Base-by-base conservation (phyloP, 78 protist species). In the Speleostelium caveatum region DNA sequence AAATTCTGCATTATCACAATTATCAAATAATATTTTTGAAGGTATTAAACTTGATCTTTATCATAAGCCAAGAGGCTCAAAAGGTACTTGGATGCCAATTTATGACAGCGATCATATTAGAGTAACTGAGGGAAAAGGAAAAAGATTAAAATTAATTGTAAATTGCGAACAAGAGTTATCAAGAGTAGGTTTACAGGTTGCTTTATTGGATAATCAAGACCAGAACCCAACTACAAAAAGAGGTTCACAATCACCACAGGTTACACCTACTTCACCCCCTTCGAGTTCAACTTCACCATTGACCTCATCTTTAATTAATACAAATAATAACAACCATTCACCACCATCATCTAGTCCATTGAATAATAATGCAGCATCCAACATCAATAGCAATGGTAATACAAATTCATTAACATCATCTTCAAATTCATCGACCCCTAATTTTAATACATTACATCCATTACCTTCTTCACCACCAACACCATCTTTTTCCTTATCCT, bases 1-100 rank as follows among this genome's bases (percentile, higher is more conserved):
- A n/a, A n/a, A n/a, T n/a, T n/a, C n/a, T n/a, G n/a, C n/a, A n/a
- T n/a, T n/a, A n/a, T n/a, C n/a, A n/a, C n/a, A n/a, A n/a, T n/a
- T n/a, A n/a, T n/a, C n/a, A n/a, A n/a, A n/a, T n/a, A n/a, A n/a
- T n/a, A n/a, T n/a, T n/a, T n/a, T n/a, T n/a, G n/a, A n/a, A n/a
- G n/a, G n/a, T 51, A 33, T 83, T 2, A 83, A 73, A 32, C 58
- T 83, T 28, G 90, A 83, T 59, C 78, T 83, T 28, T 83, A 83
- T 83, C 94, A 87, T 51, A 87, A 87, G 30, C 94, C 94, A 30
- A 41, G 94, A 32, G 94, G 94, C 1, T 87, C 94, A 12, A 87
- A 87, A 30, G 94, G 94, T 28, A 61, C 86, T 7, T 87, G 94
- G 94, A 69, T 77, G 86, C 61, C 61, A 36, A 77, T 87, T 26